Percentiles rank a stretch among this genome's conserved stretches.
Evolutionary conservation across 352 stramenopile species (phyloP).

Genomic region (Phytophthora vignae): DNA sequence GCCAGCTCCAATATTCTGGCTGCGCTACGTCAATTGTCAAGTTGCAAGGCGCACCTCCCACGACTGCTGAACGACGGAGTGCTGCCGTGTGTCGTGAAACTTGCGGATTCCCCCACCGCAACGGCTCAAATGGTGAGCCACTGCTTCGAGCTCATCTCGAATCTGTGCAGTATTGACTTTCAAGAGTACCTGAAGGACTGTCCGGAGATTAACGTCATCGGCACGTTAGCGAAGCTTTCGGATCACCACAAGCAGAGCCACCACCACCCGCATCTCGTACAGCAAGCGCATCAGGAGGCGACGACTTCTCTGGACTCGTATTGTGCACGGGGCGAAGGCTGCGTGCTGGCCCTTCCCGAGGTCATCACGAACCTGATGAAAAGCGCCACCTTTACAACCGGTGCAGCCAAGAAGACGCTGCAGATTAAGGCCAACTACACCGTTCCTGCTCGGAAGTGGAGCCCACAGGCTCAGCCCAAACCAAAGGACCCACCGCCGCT

Average conservation of each 20-base stretch:
- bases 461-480: constrained; percentile 43
- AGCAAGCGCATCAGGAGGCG: constrained; percentile 15
- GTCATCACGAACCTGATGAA: constrained; percentile 75
- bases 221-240: constrained; percentile 73
- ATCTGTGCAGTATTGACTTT: constrained; percentile 69
- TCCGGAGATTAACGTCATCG: constrained; percentile 75
- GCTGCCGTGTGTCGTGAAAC: constrained; percentile 54
- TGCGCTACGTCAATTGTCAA: constrained; percentile 59
- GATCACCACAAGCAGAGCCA: constrained; percentile 45
- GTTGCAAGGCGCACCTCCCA: constrained; percentile 48
- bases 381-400: constrained; percentile 46
- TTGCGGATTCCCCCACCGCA: constrained; percentile 45
- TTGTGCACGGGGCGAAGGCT: constrained; percentile 54
- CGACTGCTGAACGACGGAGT: constrained; percentile 61
- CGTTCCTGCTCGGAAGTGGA: constrained; percentile 68
- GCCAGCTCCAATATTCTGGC: constrained; percentile 59
- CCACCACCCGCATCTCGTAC: constrained; percentile 7
- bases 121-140: constrained; percentile 46
- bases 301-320: constrained; percentile 37
- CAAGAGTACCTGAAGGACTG: constrained; percentile 46
- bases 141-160: constrained; percentile 83
- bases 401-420: constrained; percentile 69
- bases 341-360: constrained; percentile 40
- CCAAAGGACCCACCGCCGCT: constrained; percentile 63
- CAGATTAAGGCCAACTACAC: constrained; percentile 73